Percentiles rank a stretch among this genome's conserved stretches.
Evolutionary conservation across 2,329 filamentous ascomycete species (phyloP).

Genomic region (Aschersonia sp.): DNA sequence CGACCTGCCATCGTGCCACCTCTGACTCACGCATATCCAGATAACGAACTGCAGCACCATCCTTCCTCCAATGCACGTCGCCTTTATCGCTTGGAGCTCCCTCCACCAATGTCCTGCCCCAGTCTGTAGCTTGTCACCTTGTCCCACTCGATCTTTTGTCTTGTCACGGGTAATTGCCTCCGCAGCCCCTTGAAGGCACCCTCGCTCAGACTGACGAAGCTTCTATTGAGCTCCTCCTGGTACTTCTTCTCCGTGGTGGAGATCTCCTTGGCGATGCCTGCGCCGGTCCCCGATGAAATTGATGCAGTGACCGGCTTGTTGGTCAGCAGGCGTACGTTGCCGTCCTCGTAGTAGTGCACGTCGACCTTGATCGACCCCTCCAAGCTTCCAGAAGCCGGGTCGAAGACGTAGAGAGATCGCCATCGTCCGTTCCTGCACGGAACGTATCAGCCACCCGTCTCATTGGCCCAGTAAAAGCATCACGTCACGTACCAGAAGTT

Average conservation of each 20-base stretch:
- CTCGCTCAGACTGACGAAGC: conserved; percentile 78
- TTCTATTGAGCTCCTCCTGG: conserved; percentile 87
- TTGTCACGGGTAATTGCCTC: conserved; percentile 85
- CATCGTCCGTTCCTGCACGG: conserved; percentile 75
- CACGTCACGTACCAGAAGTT: conserved; percentile 67
- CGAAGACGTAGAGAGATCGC: conserved; percentile 74
- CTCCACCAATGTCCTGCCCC: conserved; percentile 64
- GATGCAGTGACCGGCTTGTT: conserved; percentile 56
- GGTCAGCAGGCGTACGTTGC: conserved; percentile 89
- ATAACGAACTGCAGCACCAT: not conserved
- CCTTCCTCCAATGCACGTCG: not conserved
- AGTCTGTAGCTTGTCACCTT: conserved; percentile 88
- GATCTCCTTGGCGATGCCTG: conserved; percentile 64
- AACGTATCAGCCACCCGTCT: not conserved
- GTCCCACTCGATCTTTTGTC: conserved; percentile 99
- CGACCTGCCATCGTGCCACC: too few species aligned
- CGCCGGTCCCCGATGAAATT: conserved; percentile 46
- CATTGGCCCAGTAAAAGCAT: not conserved
- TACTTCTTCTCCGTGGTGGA: conserved; percentile 75
- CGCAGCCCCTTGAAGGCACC: conserved; percentile 88
- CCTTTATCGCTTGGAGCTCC: conserved; percentile 37
- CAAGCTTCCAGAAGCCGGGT: conserved; percentile 51
- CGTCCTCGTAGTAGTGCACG: conserved; percentile 99
- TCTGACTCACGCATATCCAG: not conserved
- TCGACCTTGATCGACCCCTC: conserved; percentile 80